Percentiles rank a stretch among this genome's conserved stretches.
phyloP scores from a whole-genome alignment of 441 rosid species.

The Jatropha multifida region DNA sequence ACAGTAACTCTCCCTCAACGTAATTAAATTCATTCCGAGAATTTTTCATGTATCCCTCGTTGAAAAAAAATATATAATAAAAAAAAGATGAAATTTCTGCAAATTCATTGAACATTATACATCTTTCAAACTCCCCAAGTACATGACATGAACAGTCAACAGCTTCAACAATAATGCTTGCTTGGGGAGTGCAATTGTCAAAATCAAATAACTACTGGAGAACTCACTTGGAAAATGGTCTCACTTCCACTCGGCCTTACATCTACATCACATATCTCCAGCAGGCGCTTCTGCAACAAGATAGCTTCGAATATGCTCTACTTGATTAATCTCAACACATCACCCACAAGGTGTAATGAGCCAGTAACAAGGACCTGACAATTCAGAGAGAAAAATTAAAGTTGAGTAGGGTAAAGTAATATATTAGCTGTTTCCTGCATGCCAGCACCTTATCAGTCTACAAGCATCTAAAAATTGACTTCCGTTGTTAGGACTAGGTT shows the following conservation, averaged over 20 bases:
- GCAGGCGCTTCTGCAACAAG: not conserved
- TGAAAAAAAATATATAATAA: too few relatives aligned
- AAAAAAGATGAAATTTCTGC: not conserved
- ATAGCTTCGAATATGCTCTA: constrained; percentile 27
- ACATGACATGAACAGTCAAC: not conserved
- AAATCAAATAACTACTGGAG: not conserved
- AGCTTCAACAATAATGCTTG: not conserved
- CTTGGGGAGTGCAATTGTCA: not conserved
- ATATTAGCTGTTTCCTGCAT: not conserved
- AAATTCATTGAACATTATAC: not conserved
- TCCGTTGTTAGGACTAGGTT: not conserved
- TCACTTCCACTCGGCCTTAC: not conserved
- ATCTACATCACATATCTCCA: not conserved
- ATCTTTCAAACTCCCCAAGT: not conserved
- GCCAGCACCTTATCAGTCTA: not conserved
- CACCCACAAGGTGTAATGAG: constrained; percentile 93
- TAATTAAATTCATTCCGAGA: not conserved
- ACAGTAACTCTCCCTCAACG: not conserved
- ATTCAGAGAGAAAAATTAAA: constrained; percentile 7
- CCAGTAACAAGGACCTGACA: constrained; percentile 87
- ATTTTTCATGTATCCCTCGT: not conserved
- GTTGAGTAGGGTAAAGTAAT: not conserved
- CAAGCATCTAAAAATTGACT: not conserved
- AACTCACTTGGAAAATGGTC: not conserved
- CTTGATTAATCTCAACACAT: constrained; percentile 71